Evolutionary conservation across 345 rosid species (phyloP).

Genomic region (Jatropha curcas): DNA sequence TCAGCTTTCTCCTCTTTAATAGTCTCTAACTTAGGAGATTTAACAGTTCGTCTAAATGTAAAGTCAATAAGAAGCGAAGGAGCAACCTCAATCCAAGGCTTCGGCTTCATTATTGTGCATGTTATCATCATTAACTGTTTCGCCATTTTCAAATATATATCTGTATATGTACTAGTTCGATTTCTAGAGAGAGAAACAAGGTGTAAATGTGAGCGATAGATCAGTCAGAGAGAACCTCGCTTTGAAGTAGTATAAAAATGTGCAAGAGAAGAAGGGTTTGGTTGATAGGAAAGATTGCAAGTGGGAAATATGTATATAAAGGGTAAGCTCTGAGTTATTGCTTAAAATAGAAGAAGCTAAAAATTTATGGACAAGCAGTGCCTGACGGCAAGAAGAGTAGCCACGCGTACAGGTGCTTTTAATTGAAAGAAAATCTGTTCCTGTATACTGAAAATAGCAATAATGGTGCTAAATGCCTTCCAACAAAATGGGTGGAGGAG

Average conservation of each 20-base stretch:
- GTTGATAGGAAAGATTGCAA: neutral
- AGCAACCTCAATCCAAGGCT: conserved; percentile 42
- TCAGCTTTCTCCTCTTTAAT: conserved; percentile 42
- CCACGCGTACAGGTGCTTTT: no score
- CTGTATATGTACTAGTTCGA: no score
- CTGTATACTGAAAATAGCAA: no score
- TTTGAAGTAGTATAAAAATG: no score
- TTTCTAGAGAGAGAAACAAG: no score
- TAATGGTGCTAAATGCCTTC: no score
- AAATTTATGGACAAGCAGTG: neutral
- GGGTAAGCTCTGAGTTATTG: neutral
- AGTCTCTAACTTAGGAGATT: conserved; percentile 41
- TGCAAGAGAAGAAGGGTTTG: no score
- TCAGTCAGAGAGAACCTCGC: no score
- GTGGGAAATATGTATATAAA: neutral
- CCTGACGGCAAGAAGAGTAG: neutral
- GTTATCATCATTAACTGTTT: neutral
- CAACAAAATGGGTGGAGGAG: no score
- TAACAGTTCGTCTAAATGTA: conserved; percentile 27
- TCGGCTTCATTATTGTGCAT: conserved; percentile 23
- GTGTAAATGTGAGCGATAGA: no score
- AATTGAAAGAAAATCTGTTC: no score
- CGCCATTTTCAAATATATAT: conserved; percentile 12
- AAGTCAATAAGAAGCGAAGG: conserved; percentile 33
- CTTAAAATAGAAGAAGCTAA: neutral